Evolutionary conservation across 768 basidiomycete genomes (phyloP).

Genomic region (Dioszegia aurantiaca): DNA sequence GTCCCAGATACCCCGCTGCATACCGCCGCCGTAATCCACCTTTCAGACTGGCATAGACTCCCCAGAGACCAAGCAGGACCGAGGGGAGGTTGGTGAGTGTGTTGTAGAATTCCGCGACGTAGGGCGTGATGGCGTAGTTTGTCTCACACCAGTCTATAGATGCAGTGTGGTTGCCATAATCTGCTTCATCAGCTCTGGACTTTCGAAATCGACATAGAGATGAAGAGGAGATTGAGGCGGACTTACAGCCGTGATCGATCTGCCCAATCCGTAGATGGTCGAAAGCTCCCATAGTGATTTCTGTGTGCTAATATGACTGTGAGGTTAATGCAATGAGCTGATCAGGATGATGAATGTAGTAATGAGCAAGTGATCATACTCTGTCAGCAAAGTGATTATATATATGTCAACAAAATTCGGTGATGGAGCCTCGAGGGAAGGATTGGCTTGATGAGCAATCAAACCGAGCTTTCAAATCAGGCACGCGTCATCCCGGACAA

Average conservation of each 20-base stretch:
- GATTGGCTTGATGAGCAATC: too few relatives aligned
- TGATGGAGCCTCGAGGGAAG: too few relatives aligned
- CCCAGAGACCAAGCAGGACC: conserved; percentile 60
- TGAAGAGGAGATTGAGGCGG: background rate
- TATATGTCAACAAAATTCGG: too few relatives aligned
- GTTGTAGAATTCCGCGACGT: conserved; percentile 75
- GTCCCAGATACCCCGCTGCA: conserved; percentile 53
- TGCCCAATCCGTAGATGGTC: conserved; percentile 41
- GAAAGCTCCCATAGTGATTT: conserved; percentile 29
- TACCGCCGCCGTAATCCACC: conserved; percentile 54
- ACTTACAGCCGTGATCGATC: conserved; percentile 28
- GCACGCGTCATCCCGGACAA: too few relatives aligned
- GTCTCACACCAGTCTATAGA: conserved; percentile 57
- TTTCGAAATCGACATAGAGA: too few relatives aligned
- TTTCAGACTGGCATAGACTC: conserved; percentile 43
- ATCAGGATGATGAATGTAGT: too few relatives aligned
- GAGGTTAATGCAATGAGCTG: too few relatives aligned
- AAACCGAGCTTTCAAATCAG: background rate
- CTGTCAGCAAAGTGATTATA: too few relatives aligned
- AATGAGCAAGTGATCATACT: too few relatives aligned
- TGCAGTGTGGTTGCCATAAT: conserved; percentile 46
- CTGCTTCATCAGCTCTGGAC: conserved; percentile 15
- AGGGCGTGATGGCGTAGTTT: conserved; percentile 74
- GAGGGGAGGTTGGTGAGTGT: conserved; percentile 70
- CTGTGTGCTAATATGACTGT: too few relatives aligned